Percentiles rank a stretch among this genome's conserved stretches.
Evolutionary conservation across 2,329 filamentous ascomycete genomes (phyloP).

Genomic region (Alternaria conjuncta): DNA sequence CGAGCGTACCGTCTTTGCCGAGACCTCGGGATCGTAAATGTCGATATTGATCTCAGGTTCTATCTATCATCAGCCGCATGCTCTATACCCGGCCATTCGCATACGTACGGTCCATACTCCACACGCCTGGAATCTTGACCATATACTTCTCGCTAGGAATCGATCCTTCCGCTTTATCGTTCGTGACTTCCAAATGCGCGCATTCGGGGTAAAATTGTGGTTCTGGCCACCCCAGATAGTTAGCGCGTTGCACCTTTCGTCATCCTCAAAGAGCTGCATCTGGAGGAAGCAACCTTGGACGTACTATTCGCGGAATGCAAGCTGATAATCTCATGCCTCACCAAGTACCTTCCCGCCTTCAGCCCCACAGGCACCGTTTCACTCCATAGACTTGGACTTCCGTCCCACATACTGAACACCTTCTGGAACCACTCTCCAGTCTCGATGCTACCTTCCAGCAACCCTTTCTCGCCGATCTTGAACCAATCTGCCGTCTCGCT

Average conservation of each 20-base stretch:
- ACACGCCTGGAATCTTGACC: slow-evolving; percentile 41
- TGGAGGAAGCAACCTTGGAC: background rate
- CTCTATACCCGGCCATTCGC: background rate
- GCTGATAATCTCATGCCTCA: slow-evolving; percentile 39
- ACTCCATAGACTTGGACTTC: slow-evolving; percentile 32
- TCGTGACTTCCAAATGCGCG: slow-evolving; percentile 35
- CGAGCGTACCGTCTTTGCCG: slow-evolving; percentile 28
- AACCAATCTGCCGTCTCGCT: slow-evolving; percentile 29
- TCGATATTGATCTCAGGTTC: slow-evolving; percentile 42
- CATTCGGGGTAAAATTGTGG: slow-evolving; percentile 42
- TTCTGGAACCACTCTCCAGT: slow-evolving; percentile 37
- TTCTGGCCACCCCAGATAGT: background rate
- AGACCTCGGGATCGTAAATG: slow-evolving; percentile 29
- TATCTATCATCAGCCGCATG: slow-evolving; percentile 15
- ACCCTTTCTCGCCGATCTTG: slow-evolving; percentile 36
- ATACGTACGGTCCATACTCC: slow-evolving; percentile 38
- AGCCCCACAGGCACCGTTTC: slow-evolving; percentile 30
- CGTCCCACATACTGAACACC: slow-evolving; percentile 33
- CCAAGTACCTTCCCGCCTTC: slow-evolving; percentile 33
- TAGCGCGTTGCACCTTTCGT: background rate
- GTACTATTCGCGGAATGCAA: slow-evolving; percentile 34
- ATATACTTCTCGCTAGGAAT: slow-evolving; percentile 23
- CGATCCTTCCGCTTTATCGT: slow-evolving; percentile 18
- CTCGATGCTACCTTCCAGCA: slow-evolving; percentile 28
- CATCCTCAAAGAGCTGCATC: background rate